Base-by-base conservation (phyloP, 192 early-diverging fungal species). In the Mortierella claussenii region DNA sequence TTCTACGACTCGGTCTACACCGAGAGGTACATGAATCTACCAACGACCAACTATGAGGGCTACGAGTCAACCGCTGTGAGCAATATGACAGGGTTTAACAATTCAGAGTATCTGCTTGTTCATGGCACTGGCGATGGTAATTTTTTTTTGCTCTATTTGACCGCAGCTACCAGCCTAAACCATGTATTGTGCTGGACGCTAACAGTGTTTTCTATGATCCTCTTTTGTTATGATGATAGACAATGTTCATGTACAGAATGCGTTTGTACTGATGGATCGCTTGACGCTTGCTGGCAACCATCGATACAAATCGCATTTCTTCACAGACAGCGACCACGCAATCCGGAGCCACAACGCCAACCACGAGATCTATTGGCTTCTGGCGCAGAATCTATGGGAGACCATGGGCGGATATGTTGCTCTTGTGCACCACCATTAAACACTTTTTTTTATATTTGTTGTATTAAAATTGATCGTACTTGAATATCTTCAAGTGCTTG, bases 11-110 rank as follows among this genome's bases (percentile, higher is more conserved):
- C 94, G 3, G 83, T 98, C 27, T 99, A 99, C 78, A 99, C 97
- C 1, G 97, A 99, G 76, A 86, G 97, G 53, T 99, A 95, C 80
- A 96, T 99, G 96, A 88, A 91, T 75, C 94, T 94, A 20, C 96
- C 95, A 17, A 42, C 81, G 48, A 46, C 81, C 57, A 99, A 99
- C 80, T 61, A 73, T 3, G 76, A 81, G 0, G 97, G 96, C 11
- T 99, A 99, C 82, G 82, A 80, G 32, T 55, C 81, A 26, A 94
- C 91, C 56, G 85, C 93, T 6, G 87, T 99, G 0, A 75, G 57
- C 34, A 90, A 93, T 48, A 91, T 93, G 88, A 87, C 85, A 1
- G 95, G 93, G 0, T 99, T 99, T 79, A 81, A 81, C 34, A 81
- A 92, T 45, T 79, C 89, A 0, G 79, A 89, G 31, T 98, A 91